phyloP scores from a whole-genome alignment of 2,329 filamentous ascomycete species.

The Cytospora schulzeri region DNA sequence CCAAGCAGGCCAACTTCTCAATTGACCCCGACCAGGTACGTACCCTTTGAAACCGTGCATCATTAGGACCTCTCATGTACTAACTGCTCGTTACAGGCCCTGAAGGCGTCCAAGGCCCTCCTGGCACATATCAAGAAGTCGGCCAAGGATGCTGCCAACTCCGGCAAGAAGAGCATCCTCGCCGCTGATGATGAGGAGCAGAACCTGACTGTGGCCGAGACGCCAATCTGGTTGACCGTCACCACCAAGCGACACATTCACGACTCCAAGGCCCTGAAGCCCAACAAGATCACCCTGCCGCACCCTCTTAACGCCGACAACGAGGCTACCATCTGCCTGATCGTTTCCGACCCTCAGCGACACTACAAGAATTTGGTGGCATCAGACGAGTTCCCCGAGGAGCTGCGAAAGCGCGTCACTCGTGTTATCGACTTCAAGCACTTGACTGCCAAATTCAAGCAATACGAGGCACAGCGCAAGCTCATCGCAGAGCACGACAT shows the following conservation, averaged over 20 bases:
- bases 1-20: slow-evolving; percentile 37
- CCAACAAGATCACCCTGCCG: slow-evolving; percentile 77
- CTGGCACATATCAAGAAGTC: slow-evolving; percentile 63
- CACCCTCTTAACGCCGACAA: slow-evolving; percentile 71
- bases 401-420: slow-evolving; percentile 68
- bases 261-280: slow-evolving; percentile 80
- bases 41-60: neutral
- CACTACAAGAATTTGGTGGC: slow-evolving; percentile 87
- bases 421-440: slow-evolving; percentile 82
- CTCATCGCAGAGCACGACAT: slow-evolving; percentile 85
- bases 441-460: slow-evolving; percentile 78
- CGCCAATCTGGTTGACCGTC: slow-evolving; percentile 63
- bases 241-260: slow-evolving; percentile 67
- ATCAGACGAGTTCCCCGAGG: slow-evolving; percentile 69
- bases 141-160: slow-evolving; percentile 46
- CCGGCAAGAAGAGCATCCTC: slow-evolving; percentile 60
- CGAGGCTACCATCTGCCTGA: slow-evolving; percentile 77
- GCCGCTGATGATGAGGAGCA: slow-evolving; percentile 49
- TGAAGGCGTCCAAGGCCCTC: slow-evolving; percentile 66
- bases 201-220: slow-evolving; percentile 44
- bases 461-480: slow-evolving; percentile 84
- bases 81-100: slow-evolving; percentile 43
- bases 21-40: slow-evolving; percentile 41
- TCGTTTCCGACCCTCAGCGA: slow-evolving; percentile 79
- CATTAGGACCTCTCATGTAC: slow-evolving; percentile 6